These are phyloP conservation scores for Monilinia polystroma DNA, from an alignment of 2,329 filamentous ascomycete species.

Conservation along the genomic window DNA sequence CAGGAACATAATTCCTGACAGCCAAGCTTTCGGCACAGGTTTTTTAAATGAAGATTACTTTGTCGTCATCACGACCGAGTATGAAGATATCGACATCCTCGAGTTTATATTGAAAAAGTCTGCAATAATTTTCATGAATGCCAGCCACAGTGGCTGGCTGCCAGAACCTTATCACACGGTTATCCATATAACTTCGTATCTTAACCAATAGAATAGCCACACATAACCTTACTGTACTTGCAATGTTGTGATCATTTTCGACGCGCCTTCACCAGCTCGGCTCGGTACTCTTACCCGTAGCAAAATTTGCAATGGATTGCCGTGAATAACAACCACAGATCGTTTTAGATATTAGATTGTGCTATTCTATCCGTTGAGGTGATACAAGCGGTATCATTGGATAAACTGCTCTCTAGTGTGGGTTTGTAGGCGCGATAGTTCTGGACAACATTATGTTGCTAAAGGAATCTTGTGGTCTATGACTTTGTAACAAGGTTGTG, in stretches of 20 bases:
- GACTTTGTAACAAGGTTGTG: neutral
- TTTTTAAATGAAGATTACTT: neutral
- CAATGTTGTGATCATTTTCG: no score
- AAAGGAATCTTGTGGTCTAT: no score
- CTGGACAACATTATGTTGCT: no score
- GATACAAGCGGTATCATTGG: neutral
- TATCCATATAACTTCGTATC: neutral
- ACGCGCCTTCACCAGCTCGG: neutral
- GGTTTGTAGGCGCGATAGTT: no score
- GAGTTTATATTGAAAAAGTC: neutral
- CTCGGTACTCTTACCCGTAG: neutral
- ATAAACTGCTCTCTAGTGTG: no score
- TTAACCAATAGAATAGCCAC: neutral
- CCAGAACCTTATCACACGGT: no score
- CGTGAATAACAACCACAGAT: neutral
- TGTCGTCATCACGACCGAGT: neutral
- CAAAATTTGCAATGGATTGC: neutral
- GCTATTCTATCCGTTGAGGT: neutral
- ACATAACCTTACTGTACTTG: no score
- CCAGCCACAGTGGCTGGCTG: neutral
- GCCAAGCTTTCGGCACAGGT: neutral
- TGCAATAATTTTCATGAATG: neutral
- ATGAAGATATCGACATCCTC: neutral
- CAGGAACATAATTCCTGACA: conserved; percentile 40
- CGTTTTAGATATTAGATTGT: neutral